A percentile compares a stretch with the other conserved stretches of the same genome.
These are phyloP conservation scores for Calonectria multiphialidica DNA, from an alignment of 2,329 filamentous ascomycete species.

Conservation along the genomic window DNA sequence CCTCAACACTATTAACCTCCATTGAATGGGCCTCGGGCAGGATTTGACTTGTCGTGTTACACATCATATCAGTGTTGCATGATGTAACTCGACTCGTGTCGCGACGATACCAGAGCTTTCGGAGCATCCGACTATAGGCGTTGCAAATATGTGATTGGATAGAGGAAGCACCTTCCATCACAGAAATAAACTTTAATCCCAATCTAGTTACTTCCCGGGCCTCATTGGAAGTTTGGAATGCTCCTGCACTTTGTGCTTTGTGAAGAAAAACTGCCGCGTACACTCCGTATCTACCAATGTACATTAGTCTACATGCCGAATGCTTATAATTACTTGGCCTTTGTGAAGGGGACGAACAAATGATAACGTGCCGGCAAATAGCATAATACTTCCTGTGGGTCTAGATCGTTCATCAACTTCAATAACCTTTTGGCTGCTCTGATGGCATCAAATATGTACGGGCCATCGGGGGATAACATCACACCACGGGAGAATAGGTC, in stretches of 20 bases:
- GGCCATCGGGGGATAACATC: background rate
- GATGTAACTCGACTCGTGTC: background rate
- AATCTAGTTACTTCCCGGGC: background rate
- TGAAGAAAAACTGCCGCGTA: background rate
- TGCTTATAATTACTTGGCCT: background rate
- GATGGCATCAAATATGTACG: constrained; percentile 5
- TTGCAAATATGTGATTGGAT: background rate
- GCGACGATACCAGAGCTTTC: background rate
- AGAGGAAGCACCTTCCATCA: background rate
- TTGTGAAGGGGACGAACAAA: background rate
- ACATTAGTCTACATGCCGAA: background rate
- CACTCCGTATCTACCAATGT: background rate
- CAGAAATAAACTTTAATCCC: background rate
- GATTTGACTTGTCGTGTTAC: no score
- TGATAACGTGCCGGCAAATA: background rate
- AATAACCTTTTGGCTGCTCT: background rate
- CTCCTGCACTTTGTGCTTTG: background rate
- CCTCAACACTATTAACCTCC: no score
- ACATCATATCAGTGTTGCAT: no score
- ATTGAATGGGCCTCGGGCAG: no score
- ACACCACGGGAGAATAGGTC: background rate
- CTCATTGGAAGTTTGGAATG: background rate
- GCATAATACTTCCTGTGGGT: background rate
- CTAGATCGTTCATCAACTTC: background rate
- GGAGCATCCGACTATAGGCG: background rate